Evolutionary conservation across 805 yeast genomes (phyloP), one percentile per base, ranked within the genome.

Genomic region (Saccharomyces jurei): DNA sequence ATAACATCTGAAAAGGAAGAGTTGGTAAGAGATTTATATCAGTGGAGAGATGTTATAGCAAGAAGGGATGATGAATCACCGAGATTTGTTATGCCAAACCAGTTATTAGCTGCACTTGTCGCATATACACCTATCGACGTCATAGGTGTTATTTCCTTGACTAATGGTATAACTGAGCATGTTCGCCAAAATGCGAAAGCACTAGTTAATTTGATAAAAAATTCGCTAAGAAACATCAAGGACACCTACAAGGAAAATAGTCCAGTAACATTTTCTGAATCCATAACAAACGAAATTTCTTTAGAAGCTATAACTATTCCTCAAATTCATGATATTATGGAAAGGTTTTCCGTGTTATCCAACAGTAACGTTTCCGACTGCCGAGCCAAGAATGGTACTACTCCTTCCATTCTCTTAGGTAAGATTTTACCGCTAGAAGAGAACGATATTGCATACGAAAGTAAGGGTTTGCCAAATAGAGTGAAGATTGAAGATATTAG

Each of bases 11-110:
- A 79, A 28, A 81, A 77, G 56, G 77, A 79, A 51, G 78, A 78
- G 0, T 66, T 89, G 6, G 76, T 88, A 17, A 81, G 77, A 57
- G 81, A 72, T 0, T 72, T 94, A 21, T 88, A 80, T 61, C 75
- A 80, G 47, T 94, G 97, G 97, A 80, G 99, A 68, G 98, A 94
- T 67, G 51, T 56, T 1, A 64, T 79, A 36, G 98, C 97, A 1
- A 77, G 95, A 59, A 60, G 73, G 41, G 77, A 80, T 49, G 99
- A 94, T 68, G 99, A 94, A 71, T 87, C 96, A 1, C 81, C 86
- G 1, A 75, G 95, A 56, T 92, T 75, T 63, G 76, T 94, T 14
- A 85, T 91, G 92, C 81, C 96, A 4, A 90, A 89, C 64, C 94
- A 86, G 61, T 68, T 85, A 13, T 65, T 94, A 41, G 83, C 84